Conservation (phyloP, 805 yeast species). For the Starmerella etchellsii region DNA sequence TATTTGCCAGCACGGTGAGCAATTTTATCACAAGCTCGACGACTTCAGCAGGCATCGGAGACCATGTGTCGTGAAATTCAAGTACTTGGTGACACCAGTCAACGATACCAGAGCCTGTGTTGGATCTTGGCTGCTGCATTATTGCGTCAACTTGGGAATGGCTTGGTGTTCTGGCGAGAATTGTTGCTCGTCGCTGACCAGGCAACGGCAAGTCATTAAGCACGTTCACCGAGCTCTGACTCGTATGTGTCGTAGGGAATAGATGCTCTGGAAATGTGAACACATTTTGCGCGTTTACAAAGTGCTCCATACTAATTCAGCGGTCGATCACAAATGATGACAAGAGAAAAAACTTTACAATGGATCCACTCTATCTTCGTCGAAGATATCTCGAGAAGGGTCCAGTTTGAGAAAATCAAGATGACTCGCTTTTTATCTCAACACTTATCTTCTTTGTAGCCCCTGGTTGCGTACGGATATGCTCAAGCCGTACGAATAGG, state of each 20-base stretch:
- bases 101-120: not conserved
- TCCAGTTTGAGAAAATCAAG: no score
- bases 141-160: not conserved
- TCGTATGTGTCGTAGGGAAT: constrained; percentile 21
- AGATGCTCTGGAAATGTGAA: constrained; percentile 26
- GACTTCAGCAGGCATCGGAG: constrained; percentile 17
- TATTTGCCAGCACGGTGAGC: constrained; percentile 17
- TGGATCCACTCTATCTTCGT: no score
- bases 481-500: no score
- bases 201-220: constrained; percentile 8
- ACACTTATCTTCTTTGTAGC: no score
- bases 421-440: no score
- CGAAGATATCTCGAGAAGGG: no score
- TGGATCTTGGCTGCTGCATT: not conserved
- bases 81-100: constrained; percentile 26
- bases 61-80: constrained; percentile 24
- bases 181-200: constrained; percentile 6
- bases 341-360: no score
- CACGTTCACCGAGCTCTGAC: not conserved
- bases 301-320: constrained; percentile 17
- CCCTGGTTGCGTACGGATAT: no score
- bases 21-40: constrained; percentile 21
- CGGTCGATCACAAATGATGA: no score
- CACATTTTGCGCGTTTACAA: constrained; percentile 20
- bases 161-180: not conserved